Base-by-base conservation (phyloP, 1,284 basidiomycete species). In the Ustilago curta region DNA sequence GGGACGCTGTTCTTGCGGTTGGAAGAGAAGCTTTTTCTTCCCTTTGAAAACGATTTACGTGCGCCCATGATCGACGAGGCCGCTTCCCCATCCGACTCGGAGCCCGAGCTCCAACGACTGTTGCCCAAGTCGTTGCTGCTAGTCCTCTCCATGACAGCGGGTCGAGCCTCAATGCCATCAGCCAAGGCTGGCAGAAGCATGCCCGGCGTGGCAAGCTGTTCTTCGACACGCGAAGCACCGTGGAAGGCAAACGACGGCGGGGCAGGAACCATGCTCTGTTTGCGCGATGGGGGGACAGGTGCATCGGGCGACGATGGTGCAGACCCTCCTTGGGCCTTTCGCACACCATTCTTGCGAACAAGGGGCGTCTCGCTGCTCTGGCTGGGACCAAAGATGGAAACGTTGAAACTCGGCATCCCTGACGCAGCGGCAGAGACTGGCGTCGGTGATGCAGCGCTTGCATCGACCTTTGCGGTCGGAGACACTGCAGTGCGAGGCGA, bases 61-160 rank as follows among this genome's bases (percentile, higher is more conserved):
- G 56, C 58, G 21, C 51, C 55, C 21, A 53, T 69, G 52, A 29
- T 62, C 27, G 74, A 61, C 39, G 45, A n/a, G 19, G 53, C 58
- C 21, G 56, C 45, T 9, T 70, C 77, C 19, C 57, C 70, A 2
- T 77, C 76, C 4, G 68, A 70, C 19, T 80, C 78, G 12, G 78
- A 80, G 7, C 76, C 78, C 5, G 78, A 80, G 57, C 78, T 80
- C 78, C 78, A 80, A 27, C 70, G 58, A 42, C 76, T 78, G 48
- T 57, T 68, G 59, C 62, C 59, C 16, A 51, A 16, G 2, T 61
- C 61, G 29, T 54, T 49, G 58, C 54, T 58, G 23, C 52, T n/a
- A 4, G 58, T 32, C 16, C 54, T 16, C 14, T 31, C 39, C 27
- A 65, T 48, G 25, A 23, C 49, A 9, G 42, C 53, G 8, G 62